Evolutionary conservation across 1,139 yeast genomes (phyloP).

Genomic region (Magnusiomyces paraingens): DNA sequence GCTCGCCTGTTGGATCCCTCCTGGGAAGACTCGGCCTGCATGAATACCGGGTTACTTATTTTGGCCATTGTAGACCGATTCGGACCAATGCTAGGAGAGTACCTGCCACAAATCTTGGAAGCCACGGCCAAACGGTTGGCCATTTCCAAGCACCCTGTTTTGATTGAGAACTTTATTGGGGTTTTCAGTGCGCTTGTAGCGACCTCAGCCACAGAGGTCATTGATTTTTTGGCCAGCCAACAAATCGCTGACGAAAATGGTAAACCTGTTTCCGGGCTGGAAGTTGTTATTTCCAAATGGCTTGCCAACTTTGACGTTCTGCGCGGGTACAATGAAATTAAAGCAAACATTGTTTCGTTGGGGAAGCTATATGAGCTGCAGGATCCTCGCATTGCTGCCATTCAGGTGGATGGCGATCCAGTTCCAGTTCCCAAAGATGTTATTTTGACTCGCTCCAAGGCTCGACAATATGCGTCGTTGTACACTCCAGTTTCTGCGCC

Average conservation of each 20-base stretch:
- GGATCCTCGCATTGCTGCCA: constrained; percentile 45
- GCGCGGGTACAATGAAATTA: constrained; percentile 70
- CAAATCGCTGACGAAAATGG: constrained; percentile 27
- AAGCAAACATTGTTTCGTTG: constrained; percentile 65
- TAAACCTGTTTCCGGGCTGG: constrained; percentile 35
- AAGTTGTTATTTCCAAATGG: constrained; percentile 65
- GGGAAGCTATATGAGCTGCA: constrained; percentile 54
- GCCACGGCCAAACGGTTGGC: constrained; percentile 67
- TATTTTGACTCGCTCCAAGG: constrained; percentile 80
- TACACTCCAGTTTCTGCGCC: constrained; percentile 64
- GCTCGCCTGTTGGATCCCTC: constrained; percentile 54
- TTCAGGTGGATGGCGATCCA: constrained; percentile 72
- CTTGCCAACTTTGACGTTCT: constrained; percentile 72
- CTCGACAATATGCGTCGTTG: constrained; percentile 45
- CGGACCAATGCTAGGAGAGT: constrained; percentile 43
- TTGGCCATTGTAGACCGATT: constrained; percentile 54
- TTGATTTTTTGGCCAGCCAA: constrained; percentile 51
- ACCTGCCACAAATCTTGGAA: constrained; percentile 54
- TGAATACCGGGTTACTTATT: constrained; percentile 44
- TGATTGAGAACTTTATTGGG: constrained; percentile 68
- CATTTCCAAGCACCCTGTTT: constrained; percentile 59
- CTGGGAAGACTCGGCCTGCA: constrained; percentile 72
- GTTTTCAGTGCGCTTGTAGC: constrained; percentile 71
- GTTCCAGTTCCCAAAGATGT: constrained; percentile 54
- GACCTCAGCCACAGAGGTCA: constrained; percentile 52